Evolutionary conservation across 139 green algal species (phyloP).

Genomic region (Chlamydomonas eustigma): DNA sequence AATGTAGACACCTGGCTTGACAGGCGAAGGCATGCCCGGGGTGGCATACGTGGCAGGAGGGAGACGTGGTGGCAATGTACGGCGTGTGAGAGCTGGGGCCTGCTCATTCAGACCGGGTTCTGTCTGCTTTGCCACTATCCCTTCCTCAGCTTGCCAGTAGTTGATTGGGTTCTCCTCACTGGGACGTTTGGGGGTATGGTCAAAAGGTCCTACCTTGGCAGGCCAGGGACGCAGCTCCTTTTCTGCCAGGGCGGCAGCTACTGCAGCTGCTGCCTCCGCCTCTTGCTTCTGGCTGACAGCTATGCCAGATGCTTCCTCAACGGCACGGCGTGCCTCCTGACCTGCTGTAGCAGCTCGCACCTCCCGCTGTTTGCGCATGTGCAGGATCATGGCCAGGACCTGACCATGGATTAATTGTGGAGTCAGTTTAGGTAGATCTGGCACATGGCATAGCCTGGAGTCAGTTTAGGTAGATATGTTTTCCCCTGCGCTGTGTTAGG

Average conservation of each 20-base stretch:
- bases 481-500: no score
- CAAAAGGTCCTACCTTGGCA: conserved; percentile 42
- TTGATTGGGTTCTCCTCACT: conserved; percentile 15
- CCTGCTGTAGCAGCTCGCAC: neutral
- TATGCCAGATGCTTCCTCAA: neutral
- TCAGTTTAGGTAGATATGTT: no score
- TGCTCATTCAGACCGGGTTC: conserved; percentile 29
- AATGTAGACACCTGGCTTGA: conserved; percentile 5
- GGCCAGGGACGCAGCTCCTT: conserved; percentile 38
- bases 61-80: conserved; percentile 27
- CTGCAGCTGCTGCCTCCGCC: conserved; percentile 16
- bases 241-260: conserved; percentile 12
- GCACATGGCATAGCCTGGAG: no score
- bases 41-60: conserved; percentile 17
- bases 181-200: conserved; percentile 49
- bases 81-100: conserved; percentile 16
- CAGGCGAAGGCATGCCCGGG: conserved; percentile 21
- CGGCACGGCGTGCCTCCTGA: neutral
- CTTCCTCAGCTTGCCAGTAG: conserved; percentile 55
- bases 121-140: conserved; percentile 26
- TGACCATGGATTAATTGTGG: no score
- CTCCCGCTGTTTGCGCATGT: no score
- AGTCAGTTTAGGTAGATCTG: no score
- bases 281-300: neutral
- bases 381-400: no score